Conservation (phyloP, 805 yeast species). For the Lachancea sp. region DNA sequence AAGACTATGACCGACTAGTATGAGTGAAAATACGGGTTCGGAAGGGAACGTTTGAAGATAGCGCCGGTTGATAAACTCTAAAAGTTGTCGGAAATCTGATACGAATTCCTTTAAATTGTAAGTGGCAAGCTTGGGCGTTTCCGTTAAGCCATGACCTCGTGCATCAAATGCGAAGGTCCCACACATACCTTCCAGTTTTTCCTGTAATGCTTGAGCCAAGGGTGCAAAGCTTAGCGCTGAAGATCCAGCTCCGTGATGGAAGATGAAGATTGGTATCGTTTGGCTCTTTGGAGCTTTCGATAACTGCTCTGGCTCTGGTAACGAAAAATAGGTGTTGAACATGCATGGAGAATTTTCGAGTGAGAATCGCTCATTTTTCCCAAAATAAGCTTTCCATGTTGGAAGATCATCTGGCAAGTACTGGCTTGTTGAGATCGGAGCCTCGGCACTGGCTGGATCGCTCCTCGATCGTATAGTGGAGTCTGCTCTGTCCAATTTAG, state of each 20-base stretch:
- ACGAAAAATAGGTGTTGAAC: conserved; percentile 52
- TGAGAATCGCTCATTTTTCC: conserved; percentile 12
- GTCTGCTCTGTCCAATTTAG: conserved; percentile 3
- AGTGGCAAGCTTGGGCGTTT: conserved; percentile 14
- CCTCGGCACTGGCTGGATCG: background rate
- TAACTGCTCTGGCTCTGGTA: conserved; percentile 36
- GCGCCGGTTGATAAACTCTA: conserved; percentile 35
- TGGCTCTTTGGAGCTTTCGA: background rate
- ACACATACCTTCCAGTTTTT: conserved; percentile 36
- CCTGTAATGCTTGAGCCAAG: conserved; percentile 36
- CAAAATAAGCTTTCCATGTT: conserved; percentile 25
- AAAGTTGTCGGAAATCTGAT: conserved; percentile 49
- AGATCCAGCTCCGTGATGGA: conserved; percentile 96
- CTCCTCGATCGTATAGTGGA: background rate
- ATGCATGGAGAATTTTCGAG: conserved; percentile 16
- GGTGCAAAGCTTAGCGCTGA: conserved; percentile 70
- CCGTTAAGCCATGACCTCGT: conserved; percentile 75
- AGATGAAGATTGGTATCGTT: conserved; percentile 53
- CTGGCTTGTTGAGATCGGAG: background rate
- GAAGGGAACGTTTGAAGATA: conserved; percentile 11
- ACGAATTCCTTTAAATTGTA: conserved; percentile 47
- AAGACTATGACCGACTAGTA: conserved; percentile 81
- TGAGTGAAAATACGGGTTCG: conserved; percentile 32
- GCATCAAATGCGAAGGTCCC: conserved; percentile 73
- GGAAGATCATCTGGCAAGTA: conserved; percentile 3